These are phyloP conservation scores for Saururus chinensis DNA, from an alignment of 164 flowering plant genomes.

Conservation along the genomic window DNA sequence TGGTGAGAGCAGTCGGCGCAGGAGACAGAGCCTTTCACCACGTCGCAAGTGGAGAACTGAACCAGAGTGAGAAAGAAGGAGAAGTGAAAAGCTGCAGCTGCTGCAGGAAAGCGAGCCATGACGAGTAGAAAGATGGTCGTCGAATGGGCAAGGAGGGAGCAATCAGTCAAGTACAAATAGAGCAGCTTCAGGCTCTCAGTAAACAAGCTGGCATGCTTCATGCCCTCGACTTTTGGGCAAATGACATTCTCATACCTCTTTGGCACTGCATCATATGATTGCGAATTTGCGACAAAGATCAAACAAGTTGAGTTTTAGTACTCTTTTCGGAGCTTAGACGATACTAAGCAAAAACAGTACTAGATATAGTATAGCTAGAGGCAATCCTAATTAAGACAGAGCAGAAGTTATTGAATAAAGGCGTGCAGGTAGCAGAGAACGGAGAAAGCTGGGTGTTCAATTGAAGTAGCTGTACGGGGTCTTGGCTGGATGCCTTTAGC, in stretches of 20 bases:
- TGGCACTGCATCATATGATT: not conserved
- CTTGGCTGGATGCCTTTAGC: no score
- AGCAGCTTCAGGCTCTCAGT: not conserved
- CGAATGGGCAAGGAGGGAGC: not conserved
- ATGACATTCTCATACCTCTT: not conserved
- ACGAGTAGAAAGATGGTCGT: not conserved
- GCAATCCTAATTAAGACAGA: no score
- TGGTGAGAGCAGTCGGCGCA: not conserved
- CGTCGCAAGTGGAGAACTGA: not conserved
- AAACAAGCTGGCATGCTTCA: not conserved
- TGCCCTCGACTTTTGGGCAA: not conserved
- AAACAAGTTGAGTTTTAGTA: not conserved
- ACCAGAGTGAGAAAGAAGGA: not conserved
- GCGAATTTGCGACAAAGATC: not conserved
- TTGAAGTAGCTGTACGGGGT: not conserved
- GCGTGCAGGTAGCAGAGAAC: not conserved
- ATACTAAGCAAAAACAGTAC: not conserved
- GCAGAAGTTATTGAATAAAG: not conserved
- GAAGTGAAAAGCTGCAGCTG: not conserved
- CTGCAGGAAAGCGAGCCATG: not conserved
- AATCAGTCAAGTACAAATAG: not conserved
- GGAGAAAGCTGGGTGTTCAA: not conserved
- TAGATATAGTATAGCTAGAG: no score
- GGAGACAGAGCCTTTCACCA: not conserved
- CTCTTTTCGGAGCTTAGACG: no score